Percentiles rank a stretch among this genome's conserved stretches.
phyloP scores from a whole-genome alignment of 2,329 filamentous ascomycete genomes.

The Coniosporium tulheliwenetii region DNA sequence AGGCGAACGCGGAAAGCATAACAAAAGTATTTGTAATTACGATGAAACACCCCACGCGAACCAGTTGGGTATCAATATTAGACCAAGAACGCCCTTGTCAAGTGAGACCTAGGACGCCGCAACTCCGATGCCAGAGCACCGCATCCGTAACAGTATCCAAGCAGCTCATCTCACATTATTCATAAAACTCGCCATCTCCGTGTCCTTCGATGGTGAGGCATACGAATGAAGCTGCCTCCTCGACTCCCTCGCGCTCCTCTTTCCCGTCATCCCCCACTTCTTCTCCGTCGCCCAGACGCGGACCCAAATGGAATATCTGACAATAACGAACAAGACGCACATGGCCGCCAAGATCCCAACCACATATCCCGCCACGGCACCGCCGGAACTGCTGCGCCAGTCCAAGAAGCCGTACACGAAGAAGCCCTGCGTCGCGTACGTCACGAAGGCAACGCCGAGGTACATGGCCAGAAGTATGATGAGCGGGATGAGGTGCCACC shows the following conservation, averaged over 20 bases:
- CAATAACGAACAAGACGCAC: conserved; percentile 24
- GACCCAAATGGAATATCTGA: conserved; percentile 21
- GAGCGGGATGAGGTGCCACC: conserved; percentile 51
- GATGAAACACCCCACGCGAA: too few species aligned
- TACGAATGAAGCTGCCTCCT: too few species aligned
- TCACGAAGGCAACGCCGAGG: conserved; percentile 59
- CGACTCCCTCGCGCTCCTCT: conserved; percentile 13
- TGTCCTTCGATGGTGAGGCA: too few species aligned
- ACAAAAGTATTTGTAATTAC: too few species aligned
- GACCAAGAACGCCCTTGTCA: too few species aligned
- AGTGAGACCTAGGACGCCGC: too few species aligned
- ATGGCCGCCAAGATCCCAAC: conserved; percentile 29
- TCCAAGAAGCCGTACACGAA: conserved; percentile 74
- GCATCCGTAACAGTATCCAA: too few species aligned
- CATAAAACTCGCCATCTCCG: too few species aligned
- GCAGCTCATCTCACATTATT: too few species aligned
- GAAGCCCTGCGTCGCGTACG: conserved; percentile 50
- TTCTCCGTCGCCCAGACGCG: conserved; percentile 28
- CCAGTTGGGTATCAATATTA: too few species aligned
- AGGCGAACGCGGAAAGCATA: too few species aligned
- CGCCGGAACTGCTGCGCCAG: conserved; percentile 31
- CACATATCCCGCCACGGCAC: conserved; percentile 47
- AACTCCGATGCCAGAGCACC: too few species aligned
- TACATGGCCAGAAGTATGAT: conserved; percentile 59
- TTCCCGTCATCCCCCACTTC: conserved; percentile 24